Evolutionary conservation across 78 protist genomes (phyloP), one percentile per base, ranked within the genome.

Genomic region (Cavenderia fasciculata): DNA sequence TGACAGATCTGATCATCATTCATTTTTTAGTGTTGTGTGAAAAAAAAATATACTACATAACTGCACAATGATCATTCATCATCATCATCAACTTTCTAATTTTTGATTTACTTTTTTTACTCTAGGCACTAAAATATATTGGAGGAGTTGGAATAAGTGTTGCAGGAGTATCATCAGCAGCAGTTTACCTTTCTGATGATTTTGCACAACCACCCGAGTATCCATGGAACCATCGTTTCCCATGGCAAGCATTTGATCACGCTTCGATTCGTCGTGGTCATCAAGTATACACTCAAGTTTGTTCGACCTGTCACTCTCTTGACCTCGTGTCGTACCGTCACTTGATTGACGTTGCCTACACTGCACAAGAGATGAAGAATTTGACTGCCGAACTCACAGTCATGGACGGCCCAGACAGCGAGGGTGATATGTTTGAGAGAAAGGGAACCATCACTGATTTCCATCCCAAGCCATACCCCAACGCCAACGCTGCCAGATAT

Each of bases 401-500:
- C 49, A 21, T 25, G 59, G 96, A 94, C 51, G 96, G 96, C 14
- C 97, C 97, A 54, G 88, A 95, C 65, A 94, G 93, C 18, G 94
- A 90, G 61, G 94, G 94, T 46, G 94, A 91, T 21, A 66, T 91
- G 87, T 91, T 82, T 52, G 86, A 74, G 34, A 57, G 94, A 36
- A 71, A 82, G 57, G 94, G 75, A 36, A 36, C 43, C 29, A 38
- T 78, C 77, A 74, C 85, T 16, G 94, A 91, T 40, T 73, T 27
- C 47, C 85, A 82, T 47, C 94, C 94, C 41, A 69, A 75, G 51
- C 94, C 94, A 43, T 91, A 91, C 51, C 72, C 49, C 52, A 91
- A 91, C 27, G 7, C 44, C 8, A 74, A 91, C 36, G 86, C 82
- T 44, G 94, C 98, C 6, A 94, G 95, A 31, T 77, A 33, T 65